Percentiles rank a stretch among this genome's conserved stretches.
phyloP scores from a whole-genome alignment of 2,329 filamentous ascomycete genomes.

The Dothideomycetes sp. region DNA sequence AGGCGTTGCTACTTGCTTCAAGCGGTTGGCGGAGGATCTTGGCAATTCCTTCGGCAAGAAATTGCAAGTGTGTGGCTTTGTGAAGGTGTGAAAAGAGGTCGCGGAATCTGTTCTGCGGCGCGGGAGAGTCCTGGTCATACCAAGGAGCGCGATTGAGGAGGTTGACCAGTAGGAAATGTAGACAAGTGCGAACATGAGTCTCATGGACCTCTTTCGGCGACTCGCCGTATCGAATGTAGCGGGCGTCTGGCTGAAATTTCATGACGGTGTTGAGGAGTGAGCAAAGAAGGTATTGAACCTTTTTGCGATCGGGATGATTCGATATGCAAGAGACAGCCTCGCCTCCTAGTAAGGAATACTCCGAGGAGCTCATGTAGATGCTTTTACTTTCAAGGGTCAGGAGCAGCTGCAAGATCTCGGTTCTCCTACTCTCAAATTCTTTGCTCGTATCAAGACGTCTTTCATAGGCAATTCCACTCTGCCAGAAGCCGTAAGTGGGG shows the following conservation, averaged over 20 bases:
- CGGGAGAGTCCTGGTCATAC: conserved; percentile 48
- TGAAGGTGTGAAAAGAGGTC: conserved; percentile 86
- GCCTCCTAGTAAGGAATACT: conserved; percentile 5
- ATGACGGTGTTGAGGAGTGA: conserved; percentile 89
- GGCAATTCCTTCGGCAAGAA: conserved; percentile 89
- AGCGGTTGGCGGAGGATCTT: conserved; percentile 87
- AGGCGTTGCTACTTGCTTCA: conserved; percentile 63
- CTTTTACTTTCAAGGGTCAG: conserved; percentile 80
- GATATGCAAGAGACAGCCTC: conserved; percentile 9
- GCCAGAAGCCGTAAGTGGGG: conserved; percentile 89
- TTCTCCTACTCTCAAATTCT: conserved; percentile 85
- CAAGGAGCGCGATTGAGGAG: conserved; percentile 84
- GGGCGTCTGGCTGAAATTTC: conserved; percentile 90
- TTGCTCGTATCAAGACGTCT: conserved; percentile 77
- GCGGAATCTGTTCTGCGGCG: conserved; percentile 78
- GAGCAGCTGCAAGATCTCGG: conserved; percentile 77
- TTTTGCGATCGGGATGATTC: conserved; percentile 9
- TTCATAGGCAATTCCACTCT: conserved; percentile 94
- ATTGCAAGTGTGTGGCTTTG: conserved; percentile 93
- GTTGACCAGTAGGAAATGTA: conserved; percentile 80
- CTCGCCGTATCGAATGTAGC: conserved; percentile 37
- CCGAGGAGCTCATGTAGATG: conserved; percentile 73
- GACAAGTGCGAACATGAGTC: conserved; percentile 33
- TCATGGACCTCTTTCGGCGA: conserved; percentile 11
- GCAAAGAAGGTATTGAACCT: conserved; percentile 44